Percentiles rank a stretch among this genome's conserved stretches.
These are phyloP conservation scores for Lipomyces yarrowii DNA, from an alignment of 1,139 yeast species.

Conservation along the genomic window DNA sequence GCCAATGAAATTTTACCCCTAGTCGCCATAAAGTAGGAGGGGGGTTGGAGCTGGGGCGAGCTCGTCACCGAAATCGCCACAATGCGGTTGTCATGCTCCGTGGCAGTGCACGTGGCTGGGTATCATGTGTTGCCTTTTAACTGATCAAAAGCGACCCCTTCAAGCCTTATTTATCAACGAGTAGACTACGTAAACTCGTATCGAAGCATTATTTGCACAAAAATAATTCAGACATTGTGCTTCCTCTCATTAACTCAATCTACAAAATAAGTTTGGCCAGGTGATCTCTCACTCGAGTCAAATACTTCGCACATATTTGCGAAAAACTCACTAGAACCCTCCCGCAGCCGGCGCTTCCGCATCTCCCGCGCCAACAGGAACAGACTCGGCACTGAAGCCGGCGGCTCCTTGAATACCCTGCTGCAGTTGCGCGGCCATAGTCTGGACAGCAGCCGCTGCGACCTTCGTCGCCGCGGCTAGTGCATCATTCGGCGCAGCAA, in stretches of 20 bases:
- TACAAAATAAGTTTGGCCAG: neutral
- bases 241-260: neutral
- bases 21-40: too few species aligned
- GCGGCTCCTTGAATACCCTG: neutral
- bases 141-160: too few species aligned
- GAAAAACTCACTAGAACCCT: neutral
- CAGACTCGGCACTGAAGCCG: neutral
- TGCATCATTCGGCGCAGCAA: slow-evolving; percentile 9
- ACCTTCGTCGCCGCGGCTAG: slow-evolving; percentile 15
- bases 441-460: slow-evolving; percentile 15
- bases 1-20: neutral
- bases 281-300: neutral
- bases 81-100: neutral
- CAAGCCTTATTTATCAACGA: too few species aligned
- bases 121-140: too few species aligned
- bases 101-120: neutral
- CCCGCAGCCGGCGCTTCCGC: neutral
- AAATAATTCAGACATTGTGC: neutral
- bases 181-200: too few species aligned
- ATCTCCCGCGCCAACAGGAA: neutral
- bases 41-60: neutral
- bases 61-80: neutral
- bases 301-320: neutral
- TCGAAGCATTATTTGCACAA: too few species aligned
- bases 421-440: slow-evolving; percentile 3